These are phyloP conservation scores for Citrus hindsii DNA, from an alignment of 345 rosid species.

Conservation along the genomic window DNA sequence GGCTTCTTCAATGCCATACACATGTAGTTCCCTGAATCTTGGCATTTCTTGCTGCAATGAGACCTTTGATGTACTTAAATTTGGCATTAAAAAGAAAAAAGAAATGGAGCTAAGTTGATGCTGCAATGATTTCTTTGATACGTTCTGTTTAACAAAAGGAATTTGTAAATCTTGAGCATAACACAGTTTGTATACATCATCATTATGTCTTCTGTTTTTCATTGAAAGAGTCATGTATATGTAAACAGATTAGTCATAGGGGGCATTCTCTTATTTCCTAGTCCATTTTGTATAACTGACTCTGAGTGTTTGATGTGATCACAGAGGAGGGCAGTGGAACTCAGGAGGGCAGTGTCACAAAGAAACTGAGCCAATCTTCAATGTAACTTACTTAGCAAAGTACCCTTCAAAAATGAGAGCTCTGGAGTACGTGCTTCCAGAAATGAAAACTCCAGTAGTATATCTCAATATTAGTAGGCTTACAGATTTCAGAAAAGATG, in stretches of 20 bases:
- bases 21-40: not conserved
- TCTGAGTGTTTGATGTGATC: slow-evolving; percentile 14
- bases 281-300: not conserved
- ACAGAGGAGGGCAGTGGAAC: slow-evolving; percentile 88
- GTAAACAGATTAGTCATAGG: not conserved
- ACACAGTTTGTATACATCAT: not conserved
- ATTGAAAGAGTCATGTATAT: not conserved
- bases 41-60: not conserved
- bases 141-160: not conserved
- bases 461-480: slow-evolving; percentile 79
- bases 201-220: not conserved
- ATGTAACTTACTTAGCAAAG: slow-evolving; percentile 45
- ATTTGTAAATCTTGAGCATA: not conserved
- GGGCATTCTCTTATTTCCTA: not conserved
- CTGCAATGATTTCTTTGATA: not conserved
- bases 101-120: not conserved
- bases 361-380: slow-evolving; percentile 70
- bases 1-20: not conserved
- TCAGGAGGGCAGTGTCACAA: slow-evolving; percentile 84
- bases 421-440: slow-evolving; percentile 46
- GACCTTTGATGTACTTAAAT: not conserved
- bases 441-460: slow-evolving; percentile 58
- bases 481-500: slow-evolving; percentile 82
- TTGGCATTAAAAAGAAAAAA: too few relatives aligned
- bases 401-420: slow-evolving; percentile 89